phyloP scores from a whole-genome alignment of 306 rosid species.

The Chamaecrista fasciculata region DNA sequence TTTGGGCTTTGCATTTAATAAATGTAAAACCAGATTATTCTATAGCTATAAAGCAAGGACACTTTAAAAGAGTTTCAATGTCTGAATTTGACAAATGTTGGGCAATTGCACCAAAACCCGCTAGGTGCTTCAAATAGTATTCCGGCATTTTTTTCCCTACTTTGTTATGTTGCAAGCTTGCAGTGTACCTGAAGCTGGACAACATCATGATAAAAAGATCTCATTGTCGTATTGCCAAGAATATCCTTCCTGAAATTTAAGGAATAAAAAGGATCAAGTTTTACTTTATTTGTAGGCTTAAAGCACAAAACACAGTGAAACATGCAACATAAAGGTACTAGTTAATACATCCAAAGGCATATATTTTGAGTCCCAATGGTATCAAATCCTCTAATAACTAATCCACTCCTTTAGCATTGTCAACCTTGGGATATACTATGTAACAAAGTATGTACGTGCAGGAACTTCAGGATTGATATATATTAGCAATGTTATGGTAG shows the following conservation, averaged over 20 bases:
- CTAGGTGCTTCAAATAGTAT: neutral
- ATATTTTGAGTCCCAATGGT: slow-evolving; percentile 14
- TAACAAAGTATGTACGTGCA: neutral
- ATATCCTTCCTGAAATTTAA: slow-evolving; percentile 77
- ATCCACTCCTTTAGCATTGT: neutral
- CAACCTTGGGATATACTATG: neutral
- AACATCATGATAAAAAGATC: slow-evolving; percentile 75
- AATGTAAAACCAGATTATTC: neutral
- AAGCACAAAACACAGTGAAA: slow-evolving; percentile 8
- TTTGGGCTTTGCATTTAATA: slow-evolving; percentile 3
- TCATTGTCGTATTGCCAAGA: slow-evolving; percentile 59
- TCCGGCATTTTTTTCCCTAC: neutral
- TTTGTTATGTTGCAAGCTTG: neutral
- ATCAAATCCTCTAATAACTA: neutral
- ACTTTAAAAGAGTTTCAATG: neutral
- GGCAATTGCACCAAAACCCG: neutral
- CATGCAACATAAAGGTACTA: slow-evolving; percentile 14
- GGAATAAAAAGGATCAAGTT: slow-evolving; percentile 17
- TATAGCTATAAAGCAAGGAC: neutral
- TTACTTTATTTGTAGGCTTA: slow-evolving; percentile 7
- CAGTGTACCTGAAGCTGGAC: slow-evolving; percentile 69
- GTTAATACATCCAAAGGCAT: neutral
- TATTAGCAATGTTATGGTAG: slow-evolving; percentile 15
- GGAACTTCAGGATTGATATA: slow-evolving; percentile 3
- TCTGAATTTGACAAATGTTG: neutral